These are phyloP conservation scores for Hexamita inflata DNA, from an alignment of 208 protist genomes.

Conservation along the genomic window DNA sequence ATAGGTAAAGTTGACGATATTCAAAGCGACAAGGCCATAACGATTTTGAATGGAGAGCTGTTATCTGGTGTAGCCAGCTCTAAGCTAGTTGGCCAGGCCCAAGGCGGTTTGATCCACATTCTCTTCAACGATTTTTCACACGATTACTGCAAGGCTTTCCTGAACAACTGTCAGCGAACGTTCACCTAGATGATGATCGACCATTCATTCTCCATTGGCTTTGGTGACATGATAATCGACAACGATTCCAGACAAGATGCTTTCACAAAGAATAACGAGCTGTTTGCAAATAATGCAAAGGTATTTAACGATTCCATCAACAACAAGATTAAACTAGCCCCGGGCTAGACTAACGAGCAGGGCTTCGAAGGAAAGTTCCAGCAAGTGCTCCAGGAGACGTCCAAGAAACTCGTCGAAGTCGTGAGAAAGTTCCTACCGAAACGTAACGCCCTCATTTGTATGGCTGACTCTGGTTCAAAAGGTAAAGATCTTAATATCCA, in stretches of 20 bases:
- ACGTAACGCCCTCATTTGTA: slow-evolving; percentile 77
- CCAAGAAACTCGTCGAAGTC: slow-evolving; percentile 54
- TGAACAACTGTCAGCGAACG: slow-evolving; percentile 73
- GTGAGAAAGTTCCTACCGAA: slow-evolving; percentile 61
- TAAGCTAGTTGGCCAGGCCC: slow-evolving; percentile 58
- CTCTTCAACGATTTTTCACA: slow-evolving; percentile 83
- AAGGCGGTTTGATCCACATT: slow-evolving; percentile 65
- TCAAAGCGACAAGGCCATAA: slow-evolving; percentile 45
- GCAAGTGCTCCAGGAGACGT: slow-evolving; percentile 56
- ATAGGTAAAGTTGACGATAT: slow-evolving; percentile 44
- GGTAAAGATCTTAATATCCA: slow-evolving; percentile 92
- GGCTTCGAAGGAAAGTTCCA: slow-evolving; percentile 95
- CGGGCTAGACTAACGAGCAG: slow-evolving; percentile 72
- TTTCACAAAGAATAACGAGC: slow-evolving; percentile 62
- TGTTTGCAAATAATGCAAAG: slow-evolving; percentile 65
- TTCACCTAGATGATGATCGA: slow-evolving; percentile 87
- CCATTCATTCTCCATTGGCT: slow-evolving; percentile 81
- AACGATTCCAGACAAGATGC: slow-evolving; percentile 67
- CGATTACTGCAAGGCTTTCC: slow-evolving; percentile 62
- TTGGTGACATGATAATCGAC: slow-evolving; percentile 89
- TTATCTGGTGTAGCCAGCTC: slow-evolving; percentile 63
- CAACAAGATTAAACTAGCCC: slow-evolving; percentile 69
- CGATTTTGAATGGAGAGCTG: slow-evolving; percentile 71
- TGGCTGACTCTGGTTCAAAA: slow-evolving; percentile 90
- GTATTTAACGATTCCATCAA: slow-evolving; percentile 68